Base-by-base conservation (phyloP, 2,329 filamentous ascomycete genomes). In the Ophiostoma angusticollis region DNA sequence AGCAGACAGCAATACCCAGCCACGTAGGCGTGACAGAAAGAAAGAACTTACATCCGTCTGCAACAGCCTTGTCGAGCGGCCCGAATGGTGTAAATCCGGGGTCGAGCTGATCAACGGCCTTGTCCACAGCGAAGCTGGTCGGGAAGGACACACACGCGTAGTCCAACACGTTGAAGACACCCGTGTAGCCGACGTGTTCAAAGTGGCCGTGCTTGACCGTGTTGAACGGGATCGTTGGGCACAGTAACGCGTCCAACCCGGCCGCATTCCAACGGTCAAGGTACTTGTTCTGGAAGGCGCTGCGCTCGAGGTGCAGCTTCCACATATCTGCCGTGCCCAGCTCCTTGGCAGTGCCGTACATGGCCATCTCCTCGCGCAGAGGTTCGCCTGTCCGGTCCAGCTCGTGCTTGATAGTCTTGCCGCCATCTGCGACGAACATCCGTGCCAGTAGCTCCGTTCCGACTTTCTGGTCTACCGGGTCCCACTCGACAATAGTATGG, bases 191-290 rank as follows among this genome's bases (percentile, higher is more conserved):
- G 35, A 69, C 66, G 27, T 68, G 61, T 49, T 54, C 59, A 29
- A 67, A 64, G 1, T 54, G 53, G 5, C 62, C 63, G 32, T 63
- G 58, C 50, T 63, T 60, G 22, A 60, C 58, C 0, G 56, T 58
- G 29, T 57, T 59, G 35, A 62, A 68, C 0, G 65, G 62, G 23
- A 62, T 65, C 0, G 63, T 67, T 0, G 78, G 77, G 36, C 70
- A 73, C 1, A 83, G 53, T 8, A 83, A 64, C 1, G 74, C 74
- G 50, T 83, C 79, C 7, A 79, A 66, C 2, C 61, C 63, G 0
- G 60, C 59, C 33, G 50, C 52, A 24, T 59, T 59, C 66, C 65
- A 69, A 3, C 61, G 56, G 29, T 67, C 61, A 0, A 68, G 52
- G 36, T 68, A 66, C 9, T 53, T 51, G 45, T 64, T 65, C 53